Percentiles rank a stretch among this genome's conserved stretches.
Evolutionary conservation across 1,139 yeast species (phyloP).

Genomic region (Pichia sp.): DNA sequence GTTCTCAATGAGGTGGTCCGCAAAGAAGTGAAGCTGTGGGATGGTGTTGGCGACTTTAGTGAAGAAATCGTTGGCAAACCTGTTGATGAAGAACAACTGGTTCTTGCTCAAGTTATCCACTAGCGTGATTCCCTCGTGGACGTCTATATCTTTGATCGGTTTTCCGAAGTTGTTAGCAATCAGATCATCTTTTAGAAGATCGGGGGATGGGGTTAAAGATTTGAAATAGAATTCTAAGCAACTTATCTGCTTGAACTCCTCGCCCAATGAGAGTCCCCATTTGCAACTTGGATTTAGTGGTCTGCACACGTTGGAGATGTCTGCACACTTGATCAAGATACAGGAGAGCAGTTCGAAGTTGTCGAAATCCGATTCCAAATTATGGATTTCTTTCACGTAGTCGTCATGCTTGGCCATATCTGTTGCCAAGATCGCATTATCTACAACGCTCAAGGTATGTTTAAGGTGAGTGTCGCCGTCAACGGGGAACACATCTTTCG

Average conservation of each 20-base stretch:
- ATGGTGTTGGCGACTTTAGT: conserved; percentile 53
- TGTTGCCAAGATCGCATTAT: conserved; percentile 54
- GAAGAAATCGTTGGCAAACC: conserved; percentile 78
- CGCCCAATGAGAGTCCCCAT: conserved; percentile 77
- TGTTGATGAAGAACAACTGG: conserved; percentile 79
- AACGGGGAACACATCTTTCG: background rate
- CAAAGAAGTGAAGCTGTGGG: conserved; percentile 53
- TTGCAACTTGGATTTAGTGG: conserved; percentile 70
- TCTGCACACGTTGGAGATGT: conserved; percentile 85
- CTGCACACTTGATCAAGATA: conserved; percentile 84
- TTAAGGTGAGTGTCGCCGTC: background rate
- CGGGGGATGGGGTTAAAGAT: conserved; percentile 14
- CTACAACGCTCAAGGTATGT: conserved; percentile 1
- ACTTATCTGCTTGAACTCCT: conserved; percentile 72
- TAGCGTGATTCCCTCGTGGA: conserved; percentile 38
- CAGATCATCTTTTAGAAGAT: conserved; percentile 6
- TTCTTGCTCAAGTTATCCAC: conserved; percentile 59
- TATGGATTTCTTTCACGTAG: conserved; percentile 50
- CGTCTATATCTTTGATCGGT: conserved; percentile 22
- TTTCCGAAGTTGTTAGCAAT: conserved; percentile 4
- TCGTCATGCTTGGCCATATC: conserved; percentile 91
- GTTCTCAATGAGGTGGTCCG: conserved; percentile 36
- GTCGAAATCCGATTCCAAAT: conserved; percentile 21
- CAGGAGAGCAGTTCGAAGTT: conserved; percentile 46
- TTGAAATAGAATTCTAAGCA: conserved; percentile 45